These are phyloP conservation scores for Calamus simplicifolius DNA, from an alignment of 176 grass and related monocot species.

Conservation along the genomic window DNA sequence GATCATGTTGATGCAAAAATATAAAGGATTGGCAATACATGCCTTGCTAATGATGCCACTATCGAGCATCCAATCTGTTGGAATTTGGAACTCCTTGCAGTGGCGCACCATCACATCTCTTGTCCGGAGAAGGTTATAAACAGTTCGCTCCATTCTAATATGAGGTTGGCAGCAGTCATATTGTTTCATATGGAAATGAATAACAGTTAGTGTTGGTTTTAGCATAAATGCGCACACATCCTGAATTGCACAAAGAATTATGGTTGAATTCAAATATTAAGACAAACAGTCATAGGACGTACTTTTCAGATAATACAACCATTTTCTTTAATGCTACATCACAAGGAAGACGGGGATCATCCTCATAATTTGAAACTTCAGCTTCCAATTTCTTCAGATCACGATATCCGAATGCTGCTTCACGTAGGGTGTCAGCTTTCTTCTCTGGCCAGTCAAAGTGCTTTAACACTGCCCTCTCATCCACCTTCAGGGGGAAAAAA, in stretches of 20 bases:
- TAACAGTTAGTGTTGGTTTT: too few relatives aligned
- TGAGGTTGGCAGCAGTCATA: constrained; percentile 7
- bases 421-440: constrained; percentile 83
- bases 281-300: background rate
- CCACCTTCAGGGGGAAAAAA: constrained; percentile 45
- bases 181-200: constrained; percentile 9
- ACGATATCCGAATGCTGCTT: constrained; percentile 93
- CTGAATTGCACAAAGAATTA: too few relatives aligned
- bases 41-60: constrained; percentile 89
- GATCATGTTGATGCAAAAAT: too few relatives aligned
- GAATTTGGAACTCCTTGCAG: constrained; percentile 87
- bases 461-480: constrained; percentile 94
- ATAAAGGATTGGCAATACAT: constrained; percentile 6
- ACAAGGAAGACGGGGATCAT: constrained; percentile 67
- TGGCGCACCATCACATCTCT: constrained; percentile 73
- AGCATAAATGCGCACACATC: too few relatives aligned
- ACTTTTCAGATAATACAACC: constrained; percentile 91
- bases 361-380: constrained; percentile 85
- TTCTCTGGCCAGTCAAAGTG: constrained; percentile 99
- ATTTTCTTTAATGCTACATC: constrained; percentile 93
- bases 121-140: constrained; percentile 78
- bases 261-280: background rate
- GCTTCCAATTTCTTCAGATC: constrained; percentile 89
- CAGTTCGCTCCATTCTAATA: constrained; percentile 72
- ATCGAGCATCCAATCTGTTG: constrained; percentile 95